Base-by-base conservation (phyloP, 495 filamentous ascomycete genomes). In the Penicillium atrosanguineum region DNA sequence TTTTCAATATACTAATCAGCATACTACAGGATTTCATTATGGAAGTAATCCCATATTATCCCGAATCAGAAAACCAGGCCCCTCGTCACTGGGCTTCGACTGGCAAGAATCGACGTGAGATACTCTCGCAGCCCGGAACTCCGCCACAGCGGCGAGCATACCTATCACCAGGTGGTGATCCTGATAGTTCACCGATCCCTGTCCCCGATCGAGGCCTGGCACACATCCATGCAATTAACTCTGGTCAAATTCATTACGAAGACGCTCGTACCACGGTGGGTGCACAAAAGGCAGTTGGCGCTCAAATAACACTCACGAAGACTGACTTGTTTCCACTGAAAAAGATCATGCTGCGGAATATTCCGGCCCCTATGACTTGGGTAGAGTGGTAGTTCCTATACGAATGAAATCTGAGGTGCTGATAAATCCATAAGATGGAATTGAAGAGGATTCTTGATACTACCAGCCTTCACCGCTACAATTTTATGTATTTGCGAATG, bases 401-500 rank as follows among this genome's bases (percentile, higher is more conserved):
- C 52, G 20, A 1, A 5, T 39, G 20, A 14, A 6, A 8, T 16
- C 19, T 3, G 23, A 8, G 7, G 34, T n/a, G 23, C 38, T 59
- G 18, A 55, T 19, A 11, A 16, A 7, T 46, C 11, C 12, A 28
- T 45, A 4, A 58, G 21, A 58, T 81, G 75, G 59, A 73, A 43
- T 72, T 97, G 16, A 94, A 93, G 71, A 66, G 73, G 0, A 86
- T 95, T 55, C 71, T 97, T 18, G 88, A 97, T 66, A 79, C 87
- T 59, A 86, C 83, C 12, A 89, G 85, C 70, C 80, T 77, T 64
- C 89, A 89, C 36, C 85, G 85, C 56, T 97, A 93, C 64, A 91
- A 97, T 62, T 98, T 97, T 70, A 83, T 95, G 74, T 98, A 98
- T 70, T 71, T 97, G 53, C 89, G 94, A 25, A 97, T 97, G 67